Evolutionary conservation across 106 monocot genomes (phyloP), one percentile per base, ranked within the genome.

Genomic region (Cymbidium sinense): DNA sequence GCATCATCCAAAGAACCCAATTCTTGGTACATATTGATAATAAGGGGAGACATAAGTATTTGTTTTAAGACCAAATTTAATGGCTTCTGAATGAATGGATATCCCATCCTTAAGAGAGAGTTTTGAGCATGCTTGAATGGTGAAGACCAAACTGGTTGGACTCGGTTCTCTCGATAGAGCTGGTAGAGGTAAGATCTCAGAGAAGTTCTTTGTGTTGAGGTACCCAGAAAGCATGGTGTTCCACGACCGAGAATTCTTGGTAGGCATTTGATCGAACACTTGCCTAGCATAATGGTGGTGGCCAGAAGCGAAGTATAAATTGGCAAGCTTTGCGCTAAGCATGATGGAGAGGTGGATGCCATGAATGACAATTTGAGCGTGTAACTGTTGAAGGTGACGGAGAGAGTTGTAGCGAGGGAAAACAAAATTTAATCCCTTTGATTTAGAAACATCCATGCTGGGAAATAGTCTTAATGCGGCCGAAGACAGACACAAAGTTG

Each of bases 211-310:
- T 75, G 76, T 34, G 13, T 61, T 79, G 70, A 29, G 79, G 79
- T 81, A 86, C 2, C 83, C 78, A 34, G 88, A 61, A 77, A 89
- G 69, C 79, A 86, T 82, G 30, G 86, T 81, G 82, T 84, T 89
- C 84, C 86, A 86, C 21, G 82, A 78, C 23, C 50, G 73, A 7
- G 82, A 65, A 64, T 75, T 83, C 41, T 76, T 79, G 3, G 2
- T 13, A 34, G 76, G 76, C 34, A 83, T 81, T 76, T 77, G 82
- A 47, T 85, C 83, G 81, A 86, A 86, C 69, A 19, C 83, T 15
- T 75, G 50, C 35, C 79, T 79, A 33, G 84, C 87, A 35, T 74
- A 1, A 4, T 6, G 35, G 13, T 70, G 70, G 58, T 58, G 62
- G 71, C 41, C 55, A 81, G 30, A 47, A 69, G 5, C 29, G 75